phyloP scores from a whole-genome alignment of 306 rosid genomes.

The Alnus rubra region DNA sequence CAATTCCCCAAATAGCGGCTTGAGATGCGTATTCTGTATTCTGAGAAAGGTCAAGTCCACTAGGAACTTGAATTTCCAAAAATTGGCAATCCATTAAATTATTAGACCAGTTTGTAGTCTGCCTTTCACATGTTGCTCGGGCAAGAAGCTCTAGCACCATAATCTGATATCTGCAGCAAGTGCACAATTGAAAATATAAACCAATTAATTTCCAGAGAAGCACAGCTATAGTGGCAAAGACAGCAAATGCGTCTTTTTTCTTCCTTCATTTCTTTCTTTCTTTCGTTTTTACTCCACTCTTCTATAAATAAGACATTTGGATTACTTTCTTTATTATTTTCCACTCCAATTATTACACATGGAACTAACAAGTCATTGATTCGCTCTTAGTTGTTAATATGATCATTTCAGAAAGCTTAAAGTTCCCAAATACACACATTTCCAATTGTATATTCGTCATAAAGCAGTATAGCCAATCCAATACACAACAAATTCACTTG shows the following conservation, averaged over 20 bases:
- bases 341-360: background rate
- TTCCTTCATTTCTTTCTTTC: background rate
- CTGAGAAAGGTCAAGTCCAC: conserved; percentile 71
- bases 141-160: conserved; percentile 69
- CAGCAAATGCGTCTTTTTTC: background rate
- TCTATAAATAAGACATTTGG: background rate
- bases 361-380: background rate
- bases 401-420: background rate
- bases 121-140: conserved; percentile 47
- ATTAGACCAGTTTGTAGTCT: conserved; percentile 47
- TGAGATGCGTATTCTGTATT: conserved; percentile 84
- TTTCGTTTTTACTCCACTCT: background rate
- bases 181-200: background rate
- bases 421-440: background rate
- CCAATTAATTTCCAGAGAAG: background rate
- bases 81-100: conserved; percentile 57
- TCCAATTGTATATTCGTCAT: background rate
- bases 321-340: background rate
- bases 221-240: background rate
- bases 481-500: background rate
- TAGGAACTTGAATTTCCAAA: conserved; percentile 74
- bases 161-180: conserved; percentile 76
- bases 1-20: conserved; percentile 98
- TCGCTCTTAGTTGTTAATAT: background rate
- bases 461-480: background rate